These are phyloP conservation scores for Anacardium occidentale DNA, from an alignment of 345 rosid genomes.

Conservation along the genomic window DNA sequence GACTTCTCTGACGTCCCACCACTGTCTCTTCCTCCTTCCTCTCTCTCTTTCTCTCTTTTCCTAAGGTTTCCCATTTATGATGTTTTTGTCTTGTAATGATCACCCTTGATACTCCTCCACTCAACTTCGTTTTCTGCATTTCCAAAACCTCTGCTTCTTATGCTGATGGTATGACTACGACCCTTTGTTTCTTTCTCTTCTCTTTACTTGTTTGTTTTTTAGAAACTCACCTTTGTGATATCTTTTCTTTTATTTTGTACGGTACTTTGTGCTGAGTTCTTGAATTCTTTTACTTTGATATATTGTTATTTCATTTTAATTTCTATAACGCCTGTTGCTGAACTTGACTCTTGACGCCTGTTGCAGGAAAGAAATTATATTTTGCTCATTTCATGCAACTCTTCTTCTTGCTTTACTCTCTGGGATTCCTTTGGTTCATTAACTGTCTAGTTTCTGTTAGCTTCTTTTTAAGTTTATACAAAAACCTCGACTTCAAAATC, in stretches of 20 bases:
- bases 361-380: too few species aligned
- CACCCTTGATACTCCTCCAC: not conserved
- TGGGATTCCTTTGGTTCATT: not conserved
- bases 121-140: constrained; percentile 1
- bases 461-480: not conserved
- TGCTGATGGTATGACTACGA: constrained; percentile 8
- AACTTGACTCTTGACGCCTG: not conserved
- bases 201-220: constrained; percentile 24
- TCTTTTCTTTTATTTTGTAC: too few species aligned
- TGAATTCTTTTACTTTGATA: not conserved
- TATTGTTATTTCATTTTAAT: not conserved
- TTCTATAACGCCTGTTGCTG: not conserved
- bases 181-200: constrained; percentile 30
- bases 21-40: constrained; percentile 47
- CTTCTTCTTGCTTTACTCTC: not conserved
- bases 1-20: constrained; percentile 58
- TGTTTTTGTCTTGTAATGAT: constrained; percentile 18
- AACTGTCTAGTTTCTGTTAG: not conserved
- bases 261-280: too few species aligned
- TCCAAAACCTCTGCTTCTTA: constrained; percentile 6
- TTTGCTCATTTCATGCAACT: not conserved
- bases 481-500: not conserved
- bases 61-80: constrained; percentile 9
- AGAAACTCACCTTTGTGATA: not conserved
- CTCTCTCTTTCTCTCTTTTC: constrained; percentile 15